A percentile compares a stretch with the other conserved stretches of the same genome.
Conservation (phyloP, 192 early-diverging fungal genomes). For the Rhizophagus clarus region DNA sequence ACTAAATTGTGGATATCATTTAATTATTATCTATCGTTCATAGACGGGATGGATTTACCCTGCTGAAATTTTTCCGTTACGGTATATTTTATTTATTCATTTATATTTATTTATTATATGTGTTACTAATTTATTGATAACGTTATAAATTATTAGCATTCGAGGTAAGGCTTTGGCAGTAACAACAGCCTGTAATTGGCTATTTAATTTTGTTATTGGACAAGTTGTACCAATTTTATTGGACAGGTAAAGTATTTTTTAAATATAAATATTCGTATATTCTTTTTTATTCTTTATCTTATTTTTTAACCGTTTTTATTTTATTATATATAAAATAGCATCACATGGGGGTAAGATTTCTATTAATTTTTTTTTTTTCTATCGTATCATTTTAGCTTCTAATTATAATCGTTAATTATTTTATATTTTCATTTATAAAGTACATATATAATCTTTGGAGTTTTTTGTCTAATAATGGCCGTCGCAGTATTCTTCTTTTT, state of each 20-base stretch:
- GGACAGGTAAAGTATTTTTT: too few relatives aligned
- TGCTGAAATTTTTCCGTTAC: slow-evolving; percentile 90
- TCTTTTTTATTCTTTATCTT: too few relatives aligned
- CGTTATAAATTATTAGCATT: slow-evolving; percentile 42
- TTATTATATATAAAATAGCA: not conserved
- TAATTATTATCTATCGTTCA: not conserved
- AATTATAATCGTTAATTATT: not conserved
- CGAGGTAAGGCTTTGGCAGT: slow-evolving; percentile 85
- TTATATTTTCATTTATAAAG: slow-evolving; percentile 54
- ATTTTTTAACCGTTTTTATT: too few relatives aligned
- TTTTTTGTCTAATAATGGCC: slow-evolving; percentile 59
- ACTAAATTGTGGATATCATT: too few relatives aligned
- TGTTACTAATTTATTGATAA: not conserved
- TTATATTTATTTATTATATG: not conserved
- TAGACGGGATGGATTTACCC: slow-evolving; percentile 84
- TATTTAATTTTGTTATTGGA: slow-evolving; percentile 79
- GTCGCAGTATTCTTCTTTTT: slow-evolving; percentile 68
- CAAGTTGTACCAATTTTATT: slow-evolving; percentile 73
- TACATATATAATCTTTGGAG: slow-evolving; percentile 72
- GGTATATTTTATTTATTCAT: not conserved
- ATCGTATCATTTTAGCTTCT: not conserved
- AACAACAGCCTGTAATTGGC: slow-evolving; percentile 90
- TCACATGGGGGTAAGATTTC: slow-evolving; percentile 9
- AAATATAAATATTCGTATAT: not conserved
- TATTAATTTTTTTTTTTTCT: not conserved